Percentiles rank a stretch among this genome's conserved stretches.
Evolutionary conservation across 73 alveolate species (phyloP).

Genomic region (Paramecium octaurelia): DNA sequence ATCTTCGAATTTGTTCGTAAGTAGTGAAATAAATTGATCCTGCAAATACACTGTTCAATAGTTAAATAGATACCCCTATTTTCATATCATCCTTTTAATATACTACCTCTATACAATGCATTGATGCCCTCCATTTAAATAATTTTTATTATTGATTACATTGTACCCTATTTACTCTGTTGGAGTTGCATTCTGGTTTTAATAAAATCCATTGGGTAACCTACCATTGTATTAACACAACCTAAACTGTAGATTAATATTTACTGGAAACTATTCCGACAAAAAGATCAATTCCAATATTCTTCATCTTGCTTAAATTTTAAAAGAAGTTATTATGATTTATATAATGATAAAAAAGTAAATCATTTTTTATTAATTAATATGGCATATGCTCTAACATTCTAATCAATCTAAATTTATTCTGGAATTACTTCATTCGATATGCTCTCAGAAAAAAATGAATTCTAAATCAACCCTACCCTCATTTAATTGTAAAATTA

Average conservation of each 20-base stretch:
- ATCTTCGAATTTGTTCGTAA: neutral
- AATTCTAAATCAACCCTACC: neutral
- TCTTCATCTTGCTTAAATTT: neutral
- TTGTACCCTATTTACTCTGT: neutral
- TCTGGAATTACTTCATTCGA: neutral
- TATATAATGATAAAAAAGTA: neutral
- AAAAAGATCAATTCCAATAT: slow-evolving; percentile 1
- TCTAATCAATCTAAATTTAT: neutral
- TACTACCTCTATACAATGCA: slow-evolving; percentile 21
- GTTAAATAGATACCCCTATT: slow-evolving; percentile 22
- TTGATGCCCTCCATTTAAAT: neutral
- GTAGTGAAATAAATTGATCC: slow-evolving; percentile 39
- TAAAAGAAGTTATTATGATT: neutral
- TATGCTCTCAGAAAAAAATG: neutral
- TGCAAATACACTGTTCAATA: slow-evolving; percentile 14
- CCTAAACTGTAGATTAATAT: neutral
- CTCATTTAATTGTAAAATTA: neutral
- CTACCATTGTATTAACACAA: neutral
- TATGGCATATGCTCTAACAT: neutral
- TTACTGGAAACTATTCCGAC: slow-evolving; percentile 3
- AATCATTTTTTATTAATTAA: neutral
- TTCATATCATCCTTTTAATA: neutral
- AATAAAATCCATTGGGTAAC: slow-evolving; percentile 15
- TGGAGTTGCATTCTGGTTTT: neutral
- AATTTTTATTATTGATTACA: neutral